Evolutionary conservation across 225 moss, liverwort and hornwort species (phyloP), one percentile per base, ranked within the genome.

Genomic region (Lunularia cruciata): DNA sequence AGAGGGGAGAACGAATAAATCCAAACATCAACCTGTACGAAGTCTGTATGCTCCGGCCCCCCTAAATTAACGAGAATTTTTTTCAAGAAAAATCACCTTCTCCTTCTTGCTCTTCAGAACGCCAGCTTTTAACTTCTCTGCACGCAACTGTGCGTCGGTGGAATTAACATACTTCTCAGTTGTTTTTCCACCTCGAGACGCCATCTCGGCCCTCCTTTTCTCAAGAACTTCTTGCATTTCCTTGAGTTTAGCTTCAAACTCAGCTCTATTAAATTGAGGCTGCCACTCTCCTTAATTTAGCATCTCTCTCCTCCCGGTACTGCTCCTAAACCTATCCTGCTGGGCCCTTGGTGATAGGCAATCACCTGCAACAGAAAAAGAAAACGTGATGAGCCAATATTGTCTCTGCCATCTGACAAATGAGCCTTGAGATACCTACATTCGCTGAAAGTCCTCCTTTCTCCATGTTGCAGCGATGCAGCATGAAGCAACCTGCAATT

Each of bases 191-290:
- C 71, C 81, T 39, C 96, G 87, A 15, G 87, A 79, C 70, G 86
- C 77, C 96, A 96, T 92, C 82, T 96, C 92, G 74, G 90, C 96
- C 76, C 90, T 92, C 56, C 90, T 83, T 54, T 86, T 86, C 64
- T 96, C 96, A 60, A 92, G 62, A 51, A 96, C 86, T 70, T 92
- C 96, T 45, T 92, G 87, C 96, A 96, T 96, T 10, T 90, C 90
- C 70, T 92, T 96, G 32, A 96, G 73, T 72, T 92, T 92, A 11
- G 96, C 96, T 73, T 90, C 92, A 51, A 81, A 83, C 79, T 96
- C 90, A 0, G 90, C 92, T 67, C 90, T 89, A 78, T 92, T n/a
- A n/a, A n/a, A n/a, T 96, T 2, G 86, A 80, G 10, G 86, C 92
- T 23, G 86, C 87, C 70, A 90, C 92, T 40, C 90, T 90, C 59